Evolutionary conservation across 495 filamentous ascomycete genomes (phyloP).

Genomic region (Hypomontagnella submonticulosa): DNA sequence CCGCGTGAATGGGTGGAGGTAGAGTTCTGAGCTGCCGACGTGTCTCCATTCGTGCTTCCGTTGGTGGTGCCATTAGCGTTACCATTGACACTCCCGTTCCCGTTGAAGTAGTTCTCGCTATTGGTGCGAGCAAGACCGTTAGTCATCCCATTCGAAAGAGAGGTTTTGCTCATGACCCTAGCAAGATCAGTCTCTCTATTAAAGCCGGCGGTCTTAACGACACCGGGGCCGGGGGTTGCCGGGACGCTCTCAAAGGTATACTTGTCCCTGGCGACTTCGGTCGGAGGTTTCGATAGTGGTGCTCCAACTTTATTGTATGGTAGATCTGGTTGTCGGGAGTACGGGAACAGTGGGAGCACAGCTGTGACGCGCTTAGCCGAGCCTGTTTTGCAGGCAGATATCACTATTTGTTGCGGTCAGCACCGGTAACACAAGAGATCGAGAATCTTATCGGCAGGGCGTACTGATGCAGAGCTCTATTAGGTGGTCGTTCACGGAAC

Average conservation of each 20-base stretch:
- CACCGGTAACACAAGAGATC: neutral
- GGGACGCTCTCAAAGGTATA: constrained; percentile 97
- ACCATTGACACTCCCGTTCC: constrained; percentile 54
- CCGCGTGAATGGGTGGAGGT: constrained; percentile 30
- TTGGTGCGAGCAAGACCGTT: constrained; percentile 51
- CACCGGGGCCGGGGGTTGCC: constrained; percentile 78
- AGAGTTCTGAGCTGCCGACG: constrained; percentile 30
- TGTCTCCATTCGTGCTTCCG: constrained; percentile 23
- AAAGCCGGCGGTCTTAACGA: constrained; percentile 70
- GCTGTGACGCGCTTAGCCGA: constrained; percentile 91
- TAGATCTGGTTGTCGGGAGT: constrained; percentile 92
- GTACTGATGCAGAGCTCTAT: constrained; percentile 91
- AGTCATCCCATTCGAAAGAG: constrained; percentile 62
- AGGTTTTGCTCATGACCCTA: constrained; percentile 46
- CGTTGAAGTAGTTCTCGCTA: constrained; percentile 49
- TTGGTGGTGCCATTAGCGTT: constrained; percentile 42
- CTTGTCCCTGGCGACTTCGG: constrained; percentile 64
- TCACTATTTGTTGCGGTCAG: constrained; percentile 56
- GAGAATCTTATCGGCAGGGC: constrained; percentile 34
- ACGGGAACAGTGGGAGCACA: constrained; percentile 95
- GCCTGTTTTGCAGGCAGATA: constrained; percentile 97
- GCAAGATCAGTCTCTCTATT: constrained; percentile 46
- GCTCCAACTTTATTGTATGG: constrained; percentile 96
- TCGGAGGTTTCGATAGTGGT: constrained; percentile 77
- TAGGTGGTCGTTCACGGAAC: constrained; percentile 94